These are phyloP conservation scores for sorghum (Sorghum bicolor) DNA, from an alignment of 176 grass and related monocot genomes.

Conservation along the genomic window DNA sequence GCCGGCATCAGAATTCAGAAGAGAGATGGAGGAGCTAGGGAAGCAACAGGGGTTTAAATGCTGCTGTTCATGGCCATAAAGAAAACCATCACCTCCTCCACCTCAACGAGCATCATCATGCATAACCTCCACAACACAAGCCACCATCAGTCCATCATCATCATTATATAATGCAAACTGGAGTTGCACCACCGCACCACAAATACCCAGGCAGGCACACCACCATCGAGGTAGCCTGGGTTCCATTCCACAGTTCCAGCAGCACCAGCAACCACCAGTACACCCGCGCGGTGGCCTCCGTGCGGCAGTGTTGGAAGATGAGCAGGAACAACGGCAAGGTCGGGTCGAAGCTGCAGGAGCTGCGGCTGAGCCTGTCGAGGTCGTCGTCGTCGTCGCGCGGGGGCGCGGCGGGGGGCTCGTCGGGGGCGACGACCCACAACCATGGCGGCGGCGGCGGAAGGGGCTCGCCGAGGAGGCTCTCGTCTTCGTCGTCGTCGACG, in stretches of 20 bases:
- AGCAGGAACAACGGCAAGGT: slow-evolving; percentile 83
- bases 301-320: slow-evolving; percentile 36
- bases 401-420: slow-evolving; percentile 24
- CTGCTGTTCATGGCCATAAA: slow-evolving; percentile 58
- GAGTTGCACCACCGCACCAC: slow-evolving; percentile 45
- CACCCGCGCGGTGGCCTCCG: background rate
- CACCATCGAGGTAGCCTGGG: background rate
- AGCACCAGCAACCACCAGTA: background rate
- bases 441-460: background rate
- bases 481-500: slow-evolving; percentile 48
- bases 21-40: background rate
- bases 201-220: slow-evolving; percentile 38
- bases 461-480: slow-evolving; percentile 44
- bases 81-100: slow-evolving; percentile 60
- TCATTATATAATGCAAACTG: slow-evolving; percentile 65
- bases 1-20: background rate
- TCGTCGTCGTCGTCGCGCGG: slow-evolving; percentile 43
- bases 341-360: slow-evolving; percentile 57
- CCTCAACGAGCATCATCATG: background rate
- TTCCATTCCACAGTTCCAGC: background rate
- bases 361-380: slow-evolving; percentile 54
- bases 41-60: slow-evolving; percentile 53
- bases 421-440: background rate
- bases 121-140: background rate
- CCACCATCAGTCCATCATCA: background rate